phyloP scores from a whole-genome alignment of 768 basidiomycete species.

The Suillus bovinus region DNA sequence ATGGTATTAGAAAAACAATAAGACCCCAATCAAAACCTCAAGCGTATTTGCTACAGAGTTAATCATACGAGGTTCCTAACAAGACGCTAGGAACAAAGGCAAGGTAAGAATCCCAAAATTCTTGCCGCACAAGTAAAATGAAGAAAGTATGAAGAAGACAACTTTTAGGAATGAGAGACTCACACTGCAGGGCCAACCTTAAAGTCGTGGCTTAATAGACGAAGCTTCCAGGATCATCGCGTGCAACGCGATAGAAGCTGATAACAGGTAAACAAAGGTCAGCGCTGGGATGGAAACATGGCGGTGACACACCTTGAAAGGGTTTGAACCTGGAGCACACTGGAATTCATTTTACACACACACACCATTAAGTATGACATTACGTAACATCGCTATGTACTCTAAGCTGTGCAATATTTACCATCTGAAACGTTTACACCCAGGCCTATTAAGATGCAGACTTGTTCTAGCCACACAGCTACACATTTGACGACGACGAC shows the following conservation, averaged over 20 bases:
- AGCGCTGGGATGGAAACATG: neutral
- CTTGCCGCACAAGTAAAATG: neutral
- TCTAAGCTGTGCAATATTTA: neutral
- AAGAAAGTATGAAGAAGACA: conserved; percentile 5
- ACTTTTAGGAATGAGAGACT: neutral
- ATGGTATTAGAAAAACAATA: neutral
- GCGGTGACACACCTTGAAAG: neutral
- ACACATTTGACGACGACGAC: neutral
- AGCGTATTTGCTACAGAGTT: neutral
- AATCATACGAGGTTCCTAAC: neutral
- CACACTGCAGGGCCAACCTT: neutral
- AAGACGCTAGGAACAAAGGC: neutral
- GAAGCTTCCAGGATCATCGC: conserved; percentile 5
- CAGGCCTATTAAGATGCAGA: neutral
- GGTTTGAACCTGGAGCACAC: neutral
- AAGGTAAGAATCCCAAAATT: neutral
- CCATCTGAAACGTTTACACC: neutral
- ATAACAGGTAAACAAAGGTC: neutral
- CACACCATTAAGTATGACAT: neutral
- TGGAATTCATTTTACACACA: neutral
- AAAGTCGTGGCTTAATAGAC: conserved; percentile 3
- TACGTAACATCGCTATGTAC: neutral
- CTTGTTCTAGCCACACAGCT: neutral
- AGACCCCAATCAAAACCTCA: neutral
- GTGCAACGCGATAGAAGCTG: neutral